These are phyloP conservation scores for Aspergillus arachidicola DNA, from an alignment of 2,329 filamentous ascomycete genomes.

Conservation along the genomic window DNA sequence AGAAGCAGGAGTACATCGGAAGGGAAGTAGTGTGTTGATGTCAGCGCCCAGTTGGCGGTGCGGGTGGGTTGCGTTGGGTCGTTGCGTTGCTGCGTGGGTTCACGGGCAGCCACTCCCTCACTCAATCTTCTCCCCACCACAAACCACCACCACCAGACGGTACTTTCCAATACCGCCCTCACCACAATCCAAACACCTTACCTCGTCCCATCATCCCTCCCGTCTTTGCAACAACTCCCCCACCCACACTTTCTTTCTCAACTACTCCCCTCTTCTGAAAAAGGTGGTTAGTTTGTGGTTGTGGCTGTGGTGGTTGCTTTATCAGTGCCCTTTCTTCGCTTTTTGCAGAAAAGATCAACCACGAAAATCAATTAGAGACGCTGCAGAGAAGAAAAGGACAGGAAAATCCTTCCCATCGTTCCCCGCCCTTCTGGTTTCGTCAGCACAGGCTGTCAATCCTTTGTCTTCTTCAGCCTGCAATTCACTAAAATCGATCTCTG, in stretches of 20 bases:
- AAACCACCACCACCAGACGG: conserved; percentile 17
- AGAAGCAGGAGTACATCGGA: conserved; percentile 1
- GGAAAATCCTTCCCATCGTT: conserved; percentile 6
- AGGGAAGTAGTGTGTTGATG: conserved; percentile 21
- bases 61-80: conserved; percentile 11
- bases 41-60: conserved; percentile 19
- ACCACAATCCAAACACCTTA: conserved; percentile 14
- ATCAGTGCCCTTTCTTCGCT: not conserved
- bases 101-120: conserved; percentile 21
- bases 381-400: conserved; percentile 2
- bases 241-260: conserved; percentile 7
- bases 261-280: conserved; percentile 11
- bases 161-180: conserved; percentile 20
- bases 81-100: conserved; percentile 15
- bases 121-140: conserved; percentile 17
- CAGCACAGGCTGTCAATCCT: conserved; percentile 28
- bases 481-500: conserved; percentile 17
- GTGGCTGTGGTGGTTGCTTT: conserved; percentile 9
- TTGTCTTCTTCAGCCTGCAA: conserved; percentile 26
- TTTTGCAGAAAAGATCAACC: conserved; percentile 4
- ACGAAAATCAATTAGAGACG: conserved; percentile 4
- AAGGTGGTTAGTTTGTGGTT: conserved; percentile 19
- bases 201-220: conserved; percentile 16
- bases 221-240: conserved; percentile 11
- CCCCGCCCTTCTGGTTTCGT: conserved; percentile 10